Percentiles rank a stretch among this genome's conserved stretches.
Evolutionary conservation across 192 early-diverging fungal species (phyloP).

Genomic region (Backusella tuberculispora): DNA sequence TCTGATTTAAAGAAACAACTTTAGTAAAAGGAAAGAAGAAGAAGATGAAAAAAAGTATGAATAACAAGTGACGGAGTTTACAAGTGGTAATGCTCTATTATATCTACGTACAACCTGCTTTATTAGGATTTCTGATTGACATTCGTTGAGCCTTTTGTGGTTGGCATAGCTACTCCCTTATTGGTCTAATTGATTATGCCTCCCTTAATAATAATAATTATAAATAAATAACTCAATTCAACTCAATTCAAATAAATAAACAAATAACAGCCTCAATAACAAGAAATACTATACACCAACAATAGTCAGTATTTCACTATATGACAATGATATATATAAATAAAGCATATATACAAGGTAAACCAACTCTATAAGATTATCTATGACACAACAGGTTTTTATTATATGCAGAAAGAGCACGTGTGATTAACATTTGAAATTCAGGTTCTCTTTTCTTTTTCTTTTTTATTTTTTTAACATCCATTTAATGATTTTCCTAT

Average conservation of each 20-base stretch:
- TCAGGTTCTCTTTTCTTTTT: neutral
- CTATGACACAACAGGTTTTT: neutral
- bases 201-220: neutral
- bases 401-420: neutral
- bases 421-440: neutral
- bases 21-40: neutral
- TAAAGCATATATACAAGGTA: neutral
- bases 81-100: neutral
- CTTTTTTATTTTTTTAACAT: neutral
- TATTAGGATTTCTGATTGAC: slow-evolving; percentile 4
- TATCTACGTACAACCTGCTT: slow-evolving; percentile 7
- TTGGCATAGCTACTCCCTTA: neutral
- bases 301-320: no score
- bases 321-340: neutral
- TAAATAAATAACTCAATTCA: no score
- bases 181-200: neutral
- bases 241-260: no score
- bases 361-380: no score
- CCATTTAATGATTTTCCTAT: neutral
- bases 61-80: slow-evolving; percentile 3
- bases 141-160: slow-evolving; percentile 6
- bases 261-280: neutral
- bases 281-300: neutral
- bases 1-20: neutral
- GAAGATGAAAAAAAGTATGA: no score